These are phyloP conservation scores for Meira nashicola DNA, from an alignment of 1,284 basidiomycete species.

Conservation along the genomic window DNA sequence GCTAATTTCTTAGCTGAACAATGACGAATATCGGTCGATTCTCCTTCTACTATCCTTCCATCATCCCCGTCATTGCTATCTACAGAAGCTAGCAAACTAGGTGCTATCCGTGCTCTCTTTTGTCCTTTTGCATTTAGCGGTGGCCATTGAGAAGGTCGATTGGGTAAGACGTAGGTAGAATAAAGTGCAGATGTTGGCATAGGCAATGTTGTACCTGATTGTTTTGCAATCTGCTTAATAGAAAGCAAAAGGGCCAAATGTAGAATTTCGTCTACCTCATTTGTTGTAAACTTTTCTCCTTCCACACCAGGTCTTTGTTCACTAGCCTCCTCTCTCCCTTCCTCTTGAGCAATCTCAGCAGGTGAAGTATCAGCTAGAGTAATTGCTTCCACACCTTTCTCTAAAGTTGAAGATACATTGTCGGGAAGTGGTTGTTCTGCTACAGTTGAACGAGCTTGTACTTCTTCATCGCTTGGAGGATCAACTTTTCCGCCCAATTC, in stretches of 20 bases:
- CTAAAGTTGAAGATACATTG: too few species aligned
- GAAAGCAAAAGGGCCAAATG: constrained; percentile 8
- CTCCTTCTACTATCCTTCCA: background rate
- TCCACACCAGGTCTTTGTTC: background rate
- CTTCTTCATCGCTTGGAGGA: constrained; percentile 8
- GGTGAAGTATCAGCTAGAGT: background rate
- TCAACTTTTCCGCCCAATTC: constrained; percentile 3
- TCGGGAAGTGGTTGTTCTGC: background rate
- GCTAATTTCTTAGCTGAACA: constrained; percentile 11
- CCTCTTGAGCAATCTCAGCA: background rate
- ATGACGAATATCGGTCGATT: constrained; percentile 2
- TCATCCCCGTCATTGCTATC: background rate
- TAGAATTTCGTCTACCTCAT: constrained; percentile 8
- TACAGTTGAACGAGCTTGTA: background rate
- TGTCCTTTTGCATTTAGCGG: constrained; percentile 2
- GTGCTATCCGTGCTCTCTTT: background rate
- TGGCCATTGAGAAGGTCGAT: constrained; percentile 10
- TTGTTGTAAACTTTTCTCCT: background rate
- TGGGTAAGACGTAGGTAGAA: constrained; percentile 8
- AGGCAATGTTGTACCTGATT: background rate
- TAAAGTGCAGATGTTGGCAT: constrained; percentile 9
- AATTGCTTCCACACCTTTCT: background rate
- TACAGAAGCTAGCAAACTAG: background rate
- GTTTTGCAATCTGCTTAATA: background rate
- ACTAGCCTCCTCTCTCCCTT: background rate